phyloP scores from a whole-genome alignment of 345 rosid species.

The Boechera divaricarpa region DNA sequence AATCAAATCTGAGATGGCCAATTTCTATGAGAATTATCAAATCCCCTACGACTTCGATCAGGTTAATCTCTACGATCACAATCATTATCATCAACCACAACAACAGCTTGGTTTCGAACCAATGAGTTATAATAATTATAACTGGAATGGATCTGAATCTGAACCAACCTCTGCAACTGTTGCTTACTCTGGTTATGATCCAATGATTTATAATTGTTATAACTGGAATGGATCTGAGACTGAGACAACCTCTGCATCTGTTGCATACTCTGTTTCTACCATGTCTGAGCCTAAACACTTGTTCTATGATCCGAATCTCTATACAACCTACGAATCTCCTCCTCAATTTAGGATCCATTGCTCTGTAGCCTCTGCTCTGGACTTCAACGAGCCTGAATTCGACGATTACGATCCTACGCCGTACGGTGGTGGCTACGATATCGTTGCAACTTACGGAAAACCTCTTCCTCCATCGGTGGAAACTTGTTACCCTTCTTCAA shows the following conservation, averaged over 20 bases:
- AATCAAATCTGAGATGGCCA: conserved; percentile 24
- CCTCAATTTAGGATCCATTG: conserved; percentile 53
- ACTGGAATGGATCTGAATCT: conserved; percentile 40
- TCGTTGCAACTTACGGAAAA: conserved; percentile 60
- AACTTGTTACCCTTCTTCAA: conserved; percentile 65
- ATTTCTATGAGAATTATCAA: conserved; percentile 37
- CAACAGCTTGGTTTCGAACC: conserved; percentile 23
- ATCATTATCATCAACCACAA: conserved; percentile 12
- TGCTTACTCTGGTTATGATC: conserved; percentile 51
- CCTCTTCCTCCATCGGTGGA: conserved; percentile 67
- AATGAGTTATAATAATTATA: conserved; percentile 23
- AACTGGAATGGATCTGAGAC: conserved; percentile 41
- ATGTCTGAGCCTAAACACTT: conserved; percentile 50
- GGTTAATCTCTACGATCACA: conserved; percentile 38
- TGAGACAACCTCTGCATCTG: conserved; percentile 37
- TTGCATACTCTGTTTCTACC: conserved; percentile 56
- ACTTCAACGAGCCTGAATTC: conserved; percentile 56
- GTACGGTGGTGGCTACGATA: conserved; percentile 75
- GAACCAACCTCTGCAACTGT: conserved; percentile 34
- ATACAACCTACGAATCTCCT: conserved; percentile 35
- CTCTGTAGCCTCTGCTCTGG: conserved; percentile 47
- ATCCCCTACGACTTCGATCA: conserved; percentile 31
- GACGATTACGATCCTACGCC: conserved; percentile 84
- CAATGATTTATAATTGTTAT: conserved; percentile 26
- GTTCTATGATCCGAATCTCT: conserved; percentile 40